Conservation (phyloP, 108 stramenopile species). For the Epithemia pelagica region DNA sequence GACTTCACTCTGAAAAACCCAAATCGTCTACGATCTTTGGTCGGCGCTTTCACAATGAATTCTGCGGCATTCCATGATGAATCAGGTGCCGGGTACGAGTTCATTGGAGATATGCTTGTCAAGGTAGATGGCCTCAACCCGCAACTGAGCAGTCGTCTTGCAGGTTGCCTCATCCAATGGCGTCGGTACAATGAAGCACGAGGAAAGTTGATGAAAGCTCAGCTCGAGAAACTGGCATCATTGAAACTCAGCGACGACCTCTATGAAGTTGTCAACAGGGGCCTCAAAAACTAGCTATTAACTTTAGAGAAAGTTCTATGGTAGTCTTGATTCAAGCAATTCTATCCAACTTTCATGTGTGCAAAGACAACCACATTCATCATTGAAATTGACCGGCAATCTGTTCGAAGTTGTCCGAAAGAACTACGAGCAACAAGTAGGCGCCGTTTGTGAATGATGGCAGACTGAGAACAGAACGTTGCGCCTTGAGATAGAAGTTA, state of each 20-base stretch:
- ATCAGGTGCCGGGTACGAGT: conserved; percentile 81
- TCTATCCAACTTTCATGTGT: too few relatives aligned
- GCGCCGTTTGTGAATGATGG: too few relatives aligned
- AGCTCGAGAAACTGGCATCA: conserved; percentile 51
- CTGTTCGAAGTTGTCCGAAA: too few relatives aligned
- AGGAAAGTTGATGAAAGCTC: conserved; percentile 70
- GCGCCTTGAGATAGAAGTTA: too few relatives aligned
- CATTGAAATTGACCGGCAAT: too few relatives aligned
- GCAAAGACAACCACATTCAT: too few relatives aligned
- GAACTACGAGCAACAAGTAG: too few relatives aligned
- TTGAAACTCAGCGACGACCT: conserved; percentile 74
- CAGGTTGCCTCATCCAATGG: conserved; percentile 72
- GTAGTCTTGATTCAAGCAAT: too few relatives aligned
- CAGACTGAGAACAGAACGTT: too few relatives aligned
- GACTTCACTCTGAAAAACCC: conserved; percentile 90
- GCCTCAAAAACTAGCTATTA: conserved; percentile 32
- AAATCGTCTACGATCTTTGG: conserved; percentile 83
- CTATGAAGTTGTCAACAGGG: conserved; percentile 74
- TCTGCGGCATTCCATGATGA: conserved; percentile 78
- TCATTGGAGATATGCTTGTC: conserved; percentile 73
- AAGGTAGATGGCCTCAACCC: conserved; percentile 88
- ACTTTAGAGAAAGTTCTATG: too few relatives aligned
- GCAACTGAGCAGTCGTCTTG: conserved; percentile 83
- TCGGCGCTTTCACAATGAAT: conserved; percentile 78
- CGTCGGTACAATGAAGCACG: conserved; percentile 66